Percentiles rank a stretch among this genome's conserved stretches.
Evolutionary conservation across 1,139 yeast genomes (phyloP).

Genomic region (Wickerhamomyces sp.): DNA sequence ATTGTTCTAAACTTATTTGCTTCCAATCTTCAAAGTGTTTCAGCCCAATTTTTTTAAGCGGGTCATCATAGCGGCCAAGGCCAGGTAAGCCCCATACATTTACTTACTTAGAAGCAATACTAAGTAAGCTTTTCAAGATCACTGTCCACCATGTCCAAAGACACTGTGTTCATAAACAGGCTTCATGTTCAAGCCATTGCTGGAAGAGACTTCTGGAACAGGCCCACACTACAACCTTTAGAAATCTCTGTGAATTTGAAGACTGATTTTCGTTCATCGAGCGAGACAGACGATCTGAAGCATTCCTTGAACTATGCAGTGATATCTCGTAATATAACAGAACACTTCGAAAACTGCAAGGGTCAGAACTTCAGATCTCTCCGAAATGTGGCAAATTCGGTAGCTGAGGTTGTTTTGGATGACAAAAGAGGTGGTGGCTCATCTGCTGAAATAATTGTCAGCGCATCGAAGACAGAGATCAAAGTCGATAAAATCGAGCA

Average conservation of each 20-base stretch:
- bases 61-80: too few species aligned
- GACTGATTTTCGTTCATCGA: constrained; percentile 69
- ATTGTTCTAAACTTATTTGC: too few species aligned
- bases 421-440: constrained; percentile 50
- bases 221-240: constrained; percentile 67
- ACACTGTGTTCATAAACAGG: constrained; percentile 27
- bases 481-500: constrained; percentile 46
- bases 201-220: constrained; percentile 75
- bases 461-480: constrained; percentile 38
- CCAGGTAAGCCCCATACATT: too few species aligned
- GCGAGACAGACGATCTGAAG: constrained; percentile 69
- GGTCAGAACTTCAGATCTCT: constrained; percentile 45
- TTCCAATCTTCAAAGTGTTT: too few species aligned
- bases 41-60: too few species aligned
- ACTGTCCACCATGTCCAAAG: constrained; percentile 6
- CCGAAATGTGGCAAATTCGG: constrained; percentile 51
- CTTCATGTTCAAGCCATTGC: constrained; percentile 59
- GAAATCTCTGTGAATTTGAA: constrained; percentile 51
- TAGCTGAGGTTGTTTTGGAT: constrained; percentile 44
- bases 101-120: too few species aligned
- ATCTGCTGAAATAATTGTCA: constrained; percentile 39
- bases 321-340: constrained; percentile 56
- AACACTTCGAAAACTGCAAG: constrained; percentile 42
- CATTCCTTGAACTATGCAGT: constrained; percentile 87
- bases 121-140: too few species aligned